Evolutionary conservation across 2,329 filamentous ascomycete genomes (phyloP).

Genomic region (Clonostachys sp.): DNA sequence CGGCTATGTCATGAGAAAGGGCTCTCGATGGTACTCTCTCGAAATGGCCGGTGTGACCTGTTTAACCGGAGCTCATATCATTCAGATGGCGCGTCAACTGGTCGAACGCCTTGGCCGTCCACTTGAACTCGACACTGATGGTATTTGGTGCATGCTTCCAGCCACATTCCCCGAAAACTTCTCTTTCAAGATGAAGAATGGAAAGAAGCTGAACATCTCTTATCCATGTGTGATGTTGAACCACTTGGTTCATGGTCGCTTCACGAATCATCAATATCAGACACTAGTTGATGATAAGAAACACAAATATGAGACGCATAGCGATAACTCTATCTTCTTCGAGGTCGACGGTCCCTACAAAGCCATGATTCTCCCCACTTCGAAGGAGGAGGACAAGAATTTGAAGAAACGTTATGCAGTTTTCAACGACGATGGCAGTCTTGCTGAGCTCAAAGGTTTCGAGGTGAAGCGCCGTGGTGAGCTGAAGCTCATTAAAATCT

Average conservation of each 20-base stretch:
- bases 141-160: slow-evolving; percentile 99
- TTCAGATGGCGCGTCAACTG: slow-evolving; percentile 89
- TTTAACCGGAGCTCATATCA: slow-evolving; percentile 91
- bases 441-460: slow-evolving; percentile 95
- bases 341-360: slow-evolving; percentile 97
- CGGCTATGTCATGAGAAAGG: slow-evolving; percentile 98
- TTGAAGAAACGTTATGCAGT: slow-evolving; percentile 99
- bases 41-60: slow-evolving; percentile 99
- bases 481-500: slow-evolving; percentile 98
- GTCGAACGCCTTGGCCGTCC: slow-evolving; percentile 92
- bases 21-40: slow-evolving; percentile 97
- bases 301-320: slow-evolving; percentile 93
- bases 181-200: slow-evolving; percentile 86
- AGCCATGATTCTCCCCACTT: slow-evolving; percentile 95
- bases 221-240: slow-evolving; percentile 99
- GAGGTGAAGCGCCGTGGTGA: slow-evolving; percentile 97
- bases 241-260: slow-evolving; percentile 88
- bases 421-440: slow-evolving; percentile 94
- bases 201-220: slow-evolving; percentile 94
- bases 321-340: slow-evolving; percentile 99
- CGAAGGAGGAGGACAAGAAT: slow-evolving; percentile 99
- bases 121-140: slow-evolving; percentile 92
- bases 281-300: slow-evolving; percentile 73
- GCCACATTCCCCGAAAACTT: slow-evolving; percentile 97
- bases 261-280: slow-evolving; percentile 98